These are phyloP conservation scores for Lipomyces lipofer DNA, from an alignment of 805 yeast species.

Conservation along the genomic window DNA sequence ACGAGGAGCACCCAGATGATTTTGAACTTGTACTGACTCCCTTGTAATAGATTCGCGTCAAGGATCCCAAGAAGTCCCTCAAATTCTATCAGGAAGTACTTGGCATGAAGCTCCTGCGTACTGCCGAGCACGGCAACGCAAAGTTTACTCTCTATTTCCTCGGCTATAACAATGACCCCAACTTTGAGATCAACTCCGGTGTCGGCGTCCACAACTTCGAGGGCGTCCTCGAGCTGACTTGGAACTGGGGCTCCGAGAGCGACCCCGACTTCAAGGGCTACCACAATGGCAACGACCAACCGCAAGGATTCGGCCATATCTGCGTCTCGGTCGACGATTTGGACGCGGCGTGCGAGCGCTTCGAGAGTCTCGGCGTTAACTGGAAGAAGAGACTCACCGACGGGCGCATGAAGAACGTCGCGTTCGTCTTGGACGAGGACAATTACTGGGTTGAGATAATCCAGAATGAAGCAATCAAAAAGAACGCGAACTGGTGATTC, in stretches of 20 bases:
- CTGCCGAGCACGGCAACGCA: conserved; percentile 61
- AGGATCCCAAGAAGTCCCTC: conserved; percentile 74
- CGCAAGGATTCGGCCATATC: conserved; percentile 85
- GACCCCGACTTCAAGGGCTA: conserved; percentile 71
- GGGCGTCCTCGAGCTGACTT: conserved; percentile 83
- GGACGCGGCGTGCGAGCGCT: conserved; percentile 53
- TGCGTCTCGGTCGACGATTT: conserved; percentile 72
- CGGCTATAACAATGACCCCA: conserved; percentile 56
- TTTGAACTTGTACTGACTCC: neutral
- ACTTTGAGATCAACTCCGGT: conserved; percentile 47
- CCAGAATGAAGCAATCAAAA: conserved; percentile 29
- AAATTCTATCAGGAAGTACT: conserved; percentile 75
- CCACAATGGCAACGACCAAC: conserved; percentile 78
- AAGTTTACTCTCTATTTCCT: conserved; percentile 84
- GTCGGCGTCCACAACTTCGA: conserved; percentile 47
- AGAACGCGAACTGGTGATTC: conserved; percentile 20
- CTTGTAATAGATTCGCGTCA: conserved; percentile 81
- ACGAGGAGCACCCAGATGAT: too few relatives aligned
- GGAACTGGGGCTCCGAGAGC: conserved; percentile 91
- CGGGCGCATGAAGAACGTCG: conserved; percentile 61
- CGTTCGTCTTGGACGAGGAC: conserved; percentile 84
- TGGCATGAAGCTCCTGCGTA: conserved; percentile 74
- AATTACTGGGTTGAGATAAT: conserved; percentile 81
- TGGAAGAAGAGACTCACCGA: conserved; percentile 50
- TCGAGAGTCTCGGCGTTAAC: conserved; percentile 47